Conservation (phyloP, 2,329 filamentous ascomycete species). For the Paecilomyces sp. region DNA sequence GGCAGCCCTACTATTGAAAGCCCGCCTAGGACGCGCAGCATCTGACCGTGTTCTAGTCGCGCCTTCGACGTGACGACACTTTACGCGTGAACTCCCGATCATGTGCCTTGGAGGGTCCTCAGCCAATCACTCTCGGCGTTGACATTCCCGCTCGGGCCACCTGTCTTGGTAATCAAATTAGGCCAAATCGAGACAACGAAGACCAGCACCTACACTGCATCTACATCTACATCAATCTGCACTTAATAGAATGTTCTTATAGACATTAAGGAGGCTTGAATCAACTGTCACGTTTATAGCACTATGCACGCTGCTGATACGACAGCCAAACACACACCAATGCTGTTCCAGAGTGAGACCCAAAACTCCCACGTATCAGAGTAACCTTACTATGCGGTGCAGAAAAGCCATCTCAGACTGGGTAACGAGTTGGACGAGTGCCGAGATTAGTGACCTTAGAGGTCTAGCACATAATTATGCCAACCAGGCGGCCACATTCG, state of each 20-base stretch:
- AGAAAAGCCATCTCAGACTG: not conserved
- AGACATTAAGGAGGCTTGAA: not conserved
- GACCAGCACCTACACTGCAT: no score
- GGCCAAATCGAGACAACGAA: not conserved
- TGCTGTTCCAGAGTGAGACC: not conserved
- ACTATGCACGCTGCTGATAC: not conserved
- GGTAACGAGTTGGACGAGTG: not conserved
- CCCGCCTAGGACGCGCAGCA: not conserved
- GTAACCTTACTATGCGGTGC: not conserved
- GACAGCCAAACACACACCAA: not conserved
- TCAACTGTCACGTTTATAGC: not conserved
- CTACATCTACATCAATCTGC: not conserved
- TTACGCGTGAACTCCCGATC: constrained; percentile 1
- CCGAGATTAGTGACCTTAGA: not conserved
- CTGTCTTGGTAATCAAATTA: not conserved
- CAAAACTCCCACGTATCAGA: not conserved
- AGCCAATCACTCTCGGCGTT: not conserved
- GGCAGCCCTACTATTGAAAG: not conserved
- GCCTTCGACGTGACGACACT: constrained; percentile 11
- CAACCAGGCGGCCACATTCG: constrained; percentile 9
- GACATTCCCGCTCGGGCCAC: not conserved
- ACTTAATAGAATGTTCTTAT: not conserved
- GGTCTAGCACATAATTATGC: constrained; percentile 2
- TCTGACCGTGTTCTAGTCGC: constrained; percentile 12
- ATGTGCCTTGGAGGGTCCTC: not conserved